phyloP scores from a whole-genome alignment of 345 rosid genomes.

The Gossypium longicalyx region DNA sequence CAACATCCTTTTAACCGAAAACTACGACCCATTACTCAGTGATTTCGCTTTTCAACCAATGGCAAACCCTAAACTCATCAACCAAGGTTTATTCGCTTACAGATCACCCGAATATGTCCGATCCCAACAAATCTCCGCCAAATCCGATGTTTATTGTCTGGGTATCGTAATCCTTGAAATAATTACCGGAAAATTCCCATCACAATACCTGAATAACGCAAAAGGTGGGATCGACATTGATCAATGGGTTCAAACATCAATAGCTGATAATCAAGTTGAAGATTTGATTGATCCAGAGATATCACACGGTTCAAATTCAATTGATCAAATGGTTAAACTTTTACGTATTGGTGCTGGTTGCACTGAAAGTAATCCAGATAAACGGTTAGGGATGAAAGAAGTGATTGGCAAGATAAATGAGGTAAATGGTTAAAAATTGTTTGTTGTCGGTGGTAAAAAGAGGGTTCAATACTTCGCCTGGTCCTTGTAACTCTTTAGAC shows the following conservation, averaged over 20 bases:
- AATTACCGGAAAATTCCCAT: constrained; percentile 73
- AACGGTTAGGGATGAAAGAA: constrained; percentile 51
- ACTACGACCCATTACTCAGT: constrained; percentile 53
- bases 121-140: constrained; percentile 41
- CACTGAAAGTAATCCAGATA: constrained; percentile 40
- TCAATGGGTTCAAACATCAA: constrained; percentile 49
- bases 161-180: constrained; percentile 73
- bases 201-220: constrained; percentile 54
- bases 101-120: constrained; percentile 56
- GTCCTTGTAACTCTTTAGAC: no score
- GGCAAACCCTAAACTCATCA: constrained; percentile 27
- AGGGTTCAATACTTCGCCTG: not conserved
- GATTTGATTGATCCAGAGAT: constrained; percentile 76
- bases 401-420: constrained; percentile 55
- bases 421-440: constrained; percentile 11
- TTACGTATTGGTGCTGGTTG: constrained; percentile 60
- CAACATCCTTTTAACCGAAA: constrained; percentile 52
- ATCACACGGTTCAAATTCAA: constrained; percentile 23
- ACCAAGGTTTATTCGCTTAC: constrained; percentile 51
- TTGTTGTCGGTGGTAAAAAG: not conserved
- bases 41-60: constrained; percentile 71
- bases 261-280: constrained; percentile 32
- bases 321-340: constrained; percentile 41
- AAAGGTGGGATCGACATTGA: constrained; percentile 63
- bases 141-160: constrained; percentile 75